A percentile compares a stretch with the other conserved stretches of the same genome.
phyloP scores from a whole-genome alignment of 495 filamentous ascomycete species.

The Hyaloscypha finlandica region DNA sequence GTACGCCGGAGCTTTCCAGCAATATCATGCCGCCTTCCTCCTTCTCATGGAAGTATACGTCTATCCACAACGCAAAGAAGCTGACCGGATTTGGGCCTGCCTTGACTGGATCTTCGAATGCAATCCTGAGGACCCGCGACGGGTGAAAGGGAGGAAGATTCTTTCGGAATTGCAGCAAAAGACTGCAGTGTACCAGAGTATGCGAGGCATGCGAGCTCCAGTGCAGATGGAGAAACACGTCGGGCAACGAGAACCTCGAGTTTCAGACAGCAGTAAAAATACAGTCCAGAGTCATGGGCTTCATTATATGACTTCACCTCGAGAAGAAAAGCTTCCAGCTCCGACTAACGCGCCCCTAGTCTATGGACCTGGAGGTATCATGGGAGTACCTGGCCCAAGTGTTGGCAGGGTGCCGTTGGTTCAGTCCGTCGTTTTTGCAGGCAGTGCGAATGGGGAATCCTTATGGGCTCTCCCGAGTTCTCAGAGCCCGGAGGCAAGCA shows the following conservation, averaged over 20 bases:
- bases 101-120: conserved; percentile 68
- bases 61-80: conserved; percentile 54
- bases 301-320: conserved; percentile 7
- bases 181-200: conserved; percentile 32
- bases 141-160: conserved; percentile 26
- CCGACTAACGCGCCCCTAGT: background rate
- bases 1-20: conserved; percentile 57
- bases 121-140: conserved; percentile 23
- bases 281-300: conserved; percentile 2
- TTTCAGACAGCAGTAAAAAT: background rate
- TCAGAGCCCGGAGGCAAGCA: conserved; percentile 30
- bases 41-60: conserved; percentile 57
- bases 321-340: background rate
- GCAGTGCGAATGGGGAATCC: conserved; percentile 25
- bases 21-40: conserved; percentile 56
- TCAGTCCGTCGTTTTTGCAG: conserved; percentile 11
- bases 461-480: conserved; percentile 31
- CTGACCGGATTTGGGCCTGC: conserved; percentile 66
- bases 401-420: conserved; percentile 18
- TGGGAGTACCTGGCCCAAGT: conserved; percentile 16
- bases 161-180: conserved; percentile 32
- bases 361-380: background rate
- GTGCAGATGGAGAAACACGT: conserved; percentile 29
- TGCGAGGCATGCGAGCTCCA: conserved; percentile 31
- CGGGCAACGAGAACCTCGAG: conserved; percentile 22